phyloP scores from a whole-genome alignment of 495 filamentous ascomycete genomes.

The Penicillium crystallinum region DNA sequence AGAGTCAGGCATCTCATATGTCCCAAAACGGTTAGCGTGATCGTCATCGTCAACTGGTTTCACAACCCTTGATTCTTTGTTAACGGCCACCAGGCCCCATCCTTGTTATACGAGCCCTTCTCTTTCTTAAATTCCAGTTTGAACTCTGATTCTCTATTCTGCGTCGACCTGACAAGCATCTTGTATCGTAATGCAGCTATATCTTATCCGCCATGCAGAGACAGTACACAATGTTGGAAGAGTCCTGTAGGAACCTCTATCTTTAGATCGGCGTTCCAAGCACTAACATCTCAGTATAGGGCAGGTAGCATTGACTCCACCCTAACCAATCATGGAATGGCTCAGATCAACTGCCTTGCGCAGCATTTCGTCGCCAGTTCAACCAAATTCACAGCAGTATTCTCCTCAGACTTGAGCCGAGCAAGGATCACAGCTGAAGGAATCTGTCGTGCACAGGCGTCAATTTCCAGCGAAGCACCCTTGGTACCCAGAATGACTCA shows the following conservation, averaged over 20 bases:
- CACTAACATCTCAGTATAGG: slow-evolving; percentile 36
- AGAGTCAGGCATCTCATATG: background rate
- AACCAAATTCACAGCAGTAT: slow-evolving; percentile 55
- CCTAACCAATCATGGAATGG: slow-evolving; percentile 74
- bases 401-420: slow-evolving; percentile 74
- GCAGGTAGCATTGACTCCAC: slow-evolving; percentile 74
- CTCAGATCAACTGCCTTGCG: slow-evolving; percentile 64
- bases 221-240: slow-evolving; percentile 80
- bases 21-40: background rate
- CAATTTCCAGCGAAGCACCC: background rate
- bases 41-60: background rate
- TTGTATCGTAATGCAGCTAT: slow-evolving; percentile 54
- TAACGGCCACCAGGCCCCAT: background rate
- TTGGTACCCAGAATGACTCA: slow-evolving; percentile 13
- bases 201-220: slow-evolving; percentile 82
- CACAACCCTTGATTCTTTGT: background rate
- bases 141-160: background rate
- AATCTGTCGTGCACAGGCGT: slow-evolving; percentile 14
- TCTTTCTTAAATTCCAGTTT: too few relatives aligned
- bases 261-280: background rate
- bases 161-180: background rate
- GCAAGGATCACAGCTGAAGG: slow-evolving; percentile 56
- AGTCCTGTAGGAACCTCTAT: slow-evolving; percentile 50
- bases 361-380: slow-evolving; percentile 25
- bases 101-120: background rate